phyloP scores from a whole-genome alignment of 495 filamentous ascomycete species.

The Aeminium ludgeri region DNA sequence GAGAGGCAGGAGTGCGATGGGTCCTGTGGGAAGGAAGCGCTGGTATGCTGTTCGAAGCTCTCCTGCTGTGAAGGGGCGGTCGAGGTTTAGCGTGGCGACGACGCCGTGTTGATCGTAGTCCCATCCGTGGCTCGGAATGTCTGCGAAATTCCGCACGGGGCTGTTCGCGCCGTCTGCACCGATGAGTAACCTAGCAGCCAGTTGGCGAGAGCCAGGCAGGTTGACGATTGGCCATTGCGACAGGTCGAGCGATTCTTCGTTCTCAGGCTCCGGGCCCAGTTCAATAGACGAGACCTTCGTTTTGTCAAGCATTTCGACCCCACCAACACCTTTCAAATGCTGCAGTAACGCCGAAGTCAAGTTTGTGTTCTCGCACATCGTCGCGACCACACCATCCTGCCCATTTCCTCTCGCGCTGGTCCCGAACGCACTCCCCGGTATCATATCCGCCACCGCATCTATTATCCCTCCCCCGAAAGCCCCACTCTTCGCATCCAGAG shows the following conservation, averaged over 20 bases:
- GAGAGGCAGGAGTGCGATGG: conserved; percentile 80
- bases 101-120: conserved; percentile 84
- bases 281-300: conserved; percentile 60
- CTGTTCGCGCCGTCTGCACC: conserved; percentile 92
- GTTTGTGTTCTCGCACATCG: conserved; percentile 93
- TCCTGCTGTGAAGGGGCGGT: conserved; percentile 31
- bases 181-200: conserved; percentile 70
- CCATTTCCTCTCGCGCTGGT: conserved; percentile 6
- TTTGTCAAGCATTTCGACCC: conserved; percentile 52
- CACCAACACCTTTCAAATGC: conserved; percentile 50
- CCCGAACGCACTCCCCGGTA: conserved; percentile 11
- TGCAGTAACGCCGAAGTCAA: conserved; percentile 58
- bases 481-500: conserved; percentile 23
- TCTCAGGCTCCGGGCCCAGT: conserved; percentile 50
- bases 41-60: conserved; percentile 69
- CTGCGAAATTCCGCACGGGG: conserved; percentile 78
- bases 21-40: conserved; percentile 82
- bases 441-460: conserved; percentile 9
- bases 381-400: conserved; percentile 51
- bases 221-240: conserved; percentile 73
- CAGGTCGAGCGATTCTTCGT: conserved; percentile 41
- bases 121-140: conserved; percentile 73
- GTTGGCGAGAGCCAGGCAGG: conserved; percentile 39
- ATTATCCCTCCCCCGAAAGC: neutral
- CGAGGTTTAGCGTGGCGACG: conserved; percentile 71